Evolutionary conservation across 1,284 basidiomycete genomes (phyloP), one percentile per base, ranked within the genome.

Genomic region (Ceratobasidium sp.): DNA sequence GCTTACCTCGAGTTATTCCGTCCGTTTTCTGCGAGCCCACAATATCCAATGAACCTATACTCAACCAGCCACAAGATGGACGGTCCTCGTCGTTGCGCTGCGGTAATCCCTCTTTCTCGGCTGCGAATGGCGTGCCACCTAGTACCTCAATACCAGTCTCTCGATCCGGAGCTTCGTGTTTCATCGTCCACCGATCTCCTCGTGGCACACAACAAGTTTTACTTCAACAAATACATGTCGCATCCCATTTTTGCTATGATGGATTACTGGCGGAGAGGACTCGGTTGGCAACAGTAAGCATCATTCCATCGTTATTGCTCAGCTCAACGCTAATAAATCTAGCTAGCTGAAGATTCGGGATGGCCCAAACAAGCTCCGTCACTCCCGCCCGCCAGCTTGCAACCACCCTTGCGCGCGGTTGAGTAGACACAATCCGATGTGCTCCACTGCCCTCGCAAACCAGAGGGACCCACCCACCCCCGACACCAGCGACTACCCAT

Each of bases 41-140:
- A 3, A 10, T 16, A 16, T 27, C 57, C 18, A 4, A 27, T 8
- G 4, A 30, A 59, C 27, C 16, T 35, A 20, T 12, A 60, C 16
- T 33, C 57, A 0, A 60, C 57, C 57, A 60, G 57, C 57, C 57
- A 60, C 27, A 60, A 33, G 57, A 60, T 60, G 57, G 3, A 16
- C 33, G 57, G 33, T 8, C 5, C 0, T 20, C 27, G 23, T 4
- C 33, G 33, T 0, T 60, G 27, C 27, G 12, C 38, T 2, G 3
- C 57, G 1, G 69, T 71, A 4, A 3, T 71, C 8, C 69, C 69
- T 2, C 52, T 71, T 12, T 23, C 52, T 8, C 12, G 8, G 16
- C 20, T 71, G 23, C 18, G 18, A 12, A 46, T 71, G 33, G 14
- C 55, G 8, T 71, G 69, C 27, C 69, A 71, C 38, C 55, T 71